Conservation (phyloP, 2,329 filamentous ascomycete genomes). For the Leptosphaerulina australis region DNA sequence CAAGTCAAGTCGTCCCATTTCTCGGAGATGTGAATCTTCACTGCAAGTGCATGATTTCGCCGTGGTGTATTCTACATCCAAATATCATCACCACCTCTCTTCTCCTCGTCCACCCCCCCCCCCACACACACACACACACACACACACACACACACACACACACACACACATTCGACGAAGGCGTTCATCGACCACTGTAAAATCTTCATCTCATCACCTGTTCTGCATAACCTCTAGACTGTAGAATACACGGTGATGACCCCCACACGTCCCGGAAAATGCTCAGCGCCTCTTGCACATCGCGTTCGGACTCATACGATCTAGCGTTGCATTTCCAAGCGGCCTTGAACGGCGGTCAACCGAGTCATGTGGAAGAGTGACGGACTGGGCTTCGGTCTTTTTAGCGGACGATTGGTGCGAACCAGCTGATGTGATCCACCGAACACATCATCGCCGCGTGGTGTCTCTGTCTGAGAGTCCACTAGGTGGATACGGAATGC, state of each 20-base stretch:
- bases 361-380: slow-evolving; percentile 15
- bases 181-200: background rate
- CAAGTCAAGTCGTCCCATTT: too few species aligned
- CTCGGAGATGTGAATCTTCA: background rate
- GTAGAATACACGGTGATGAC: slow-evolving; percentile 13
- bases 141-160: too few species aligned
- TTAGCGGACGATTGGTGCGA: slow-evolving; percentile 16
- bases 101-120: background rate
- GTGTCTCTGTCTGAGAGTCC: slow-evolving; percentile 7
- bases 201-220: slow-evolving; percentile 4
- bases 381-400: slow-evolving; percentile 12
- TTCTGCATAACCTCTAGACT: slow-evolving; percentile 1
- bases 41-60: slow-evolving; percentile 10
- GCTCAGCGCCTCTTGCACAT: slow-evolving; percentile 8
- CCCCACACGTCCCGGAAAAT: slow-evolving; percentile 17
- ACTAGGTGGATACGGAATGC: slow-evolving; percentile 3
- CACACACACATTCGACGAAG: too few species aligned
- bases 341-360: slow-evolving; percentile 14
- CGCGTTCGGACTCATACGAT: background rate
- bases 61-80: background rate
- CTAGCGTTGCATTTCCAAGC: slow-evolving; percentile 6
- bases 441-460: slow-evolving; percentile 20
- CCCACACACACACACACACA: too few species aligned
- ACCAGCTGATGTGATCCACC: slow-evolving; percentile 10
- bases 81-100: background rate